Conservation (phyloP, 140 eudicot genomes). For the Bidens hawaiensis region DNA sequence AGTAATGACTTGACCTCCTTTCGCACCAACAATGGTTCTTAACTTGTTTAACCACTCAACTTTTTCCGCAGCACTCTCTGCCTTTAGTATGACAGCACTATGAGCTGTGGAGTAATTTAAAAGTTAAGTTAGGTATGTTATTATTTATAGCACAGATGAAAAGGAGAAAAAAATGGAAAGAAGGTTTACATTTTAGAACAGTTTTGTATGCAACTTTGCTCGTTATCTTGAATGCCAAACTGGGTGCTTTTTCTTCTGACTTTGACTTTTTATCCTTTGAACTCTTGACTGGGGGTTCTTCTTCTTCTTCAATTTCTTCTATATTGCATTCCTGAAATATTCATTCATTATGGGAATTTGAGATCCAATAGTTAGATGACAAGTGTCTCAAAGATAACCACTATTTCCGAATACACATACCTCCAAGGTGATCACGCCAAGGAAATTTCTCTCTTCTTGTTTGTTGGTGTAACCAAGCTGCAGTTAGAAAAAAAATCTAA, state of each 20-base stretch:
- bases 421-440: conserved; percentile 93
- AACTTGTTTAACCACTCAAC: no score
- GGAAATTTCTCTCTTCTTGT: conserved; percentile 89
- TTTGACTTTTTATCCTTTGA: conserved; percentile 92
- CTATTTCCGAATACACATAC: conserved; percentile 32
- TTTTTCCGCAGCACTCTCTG: conserved; percentile 24
- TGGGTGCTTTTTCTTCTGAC: conserved; percentile 77
- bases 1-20: not conserved
- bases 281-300: conserved; percentile 78
- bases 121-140: not conserved
- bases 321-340: conserved; percentile 68
- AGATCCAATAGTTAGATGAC: not conserved
- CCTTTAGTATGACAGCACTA: conserved; percentile 29
- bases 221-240: conserved; percentile 74
- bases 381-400: not conserved
- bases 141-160: not conserved
- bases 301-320: conserved; percentile 84
- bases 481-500: conserved; percentile 9
- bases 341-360: not conserved
- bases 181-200: conserved; percentile 66
- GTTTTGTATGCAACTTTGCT: conserved; percentile 91
- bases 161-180: not conserved
- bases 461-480: conserved; percentile 99
- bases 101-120: conserved; percentile 17
- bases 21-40: no score